Evolutionary conservation across 495 filamentous ascomycete species (phyloP).

Genomic region (Glarea lozoyensis): DNA sequence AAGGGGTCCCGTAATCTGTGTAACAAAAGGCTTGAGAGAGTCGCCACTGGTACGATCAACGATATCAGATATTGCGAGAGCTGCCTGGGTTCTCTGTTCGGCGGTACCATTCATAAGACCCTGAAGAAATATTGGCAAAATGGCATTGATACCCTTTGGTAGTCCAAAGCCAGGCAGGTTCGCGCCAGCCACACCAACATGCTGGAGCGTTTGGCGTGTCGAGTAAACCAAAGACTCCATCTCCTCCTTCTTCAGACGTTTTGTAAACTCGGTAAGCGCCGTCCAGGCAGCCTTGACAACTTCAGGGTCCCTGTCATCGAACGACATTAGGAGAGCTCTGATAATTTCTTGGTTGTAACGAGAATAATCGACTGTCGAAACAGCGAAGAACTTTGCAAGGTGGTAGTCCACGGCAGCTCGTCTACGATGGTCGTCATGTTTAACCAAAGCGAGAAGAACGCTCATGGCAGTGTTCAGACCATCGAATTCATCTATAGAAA

Average conservation of each 20-base stretch:
- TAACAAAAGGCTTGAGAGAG: constrained; percentile 86
- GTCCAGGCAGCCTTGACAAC: constrained; percentile 92
- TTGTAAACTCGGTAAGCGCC: constrained; percentile 79
- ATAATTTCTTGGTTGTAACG: constrained; percentile 93
- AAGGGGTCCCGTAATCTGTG: constrained; percentile 92
- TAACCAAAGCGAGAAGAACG: constrained; percentile 75
- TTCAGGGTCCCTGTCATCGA: constrained; percentile 73
- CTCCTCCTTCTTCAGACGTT: constrained; percentile 88
- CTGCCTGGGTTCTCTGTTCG: constrained; percentile 85
- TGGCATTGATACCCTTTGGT: constrained; percentile 95
- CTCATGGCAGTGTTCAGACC: constrained; percentile 93
- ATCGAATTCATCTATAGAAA: constrained; percentile 93
- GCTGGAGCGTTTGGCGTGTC: constrained; percentile 72
- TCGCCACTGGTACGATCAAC: constrained; percentile 81
- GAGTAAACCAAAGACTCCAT: constrained; percentile 92
- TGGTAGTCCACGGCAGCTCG: constrained; percentile 69
- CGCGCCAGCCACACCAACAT: constrained; percentile 79
- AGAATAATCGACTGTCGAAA: constrained; percentile 78
- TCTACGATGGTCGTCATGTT: constrained; percentile 84
- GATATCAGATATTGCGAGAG: constrained; percentile 89
- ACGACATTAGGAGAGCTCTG: constrained; percentile 77
- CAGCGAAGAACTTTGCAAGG: constrained; percentile 80
- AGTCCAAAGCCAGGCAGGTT: constrained; percentile 83
- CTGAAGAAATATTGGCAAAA: constrained; percentile 94
- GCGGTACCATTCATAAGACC: constrained; percentile 91